Base-by-base conservation (phyloP, 345 rosid species). In the Microthlaspi erraticum region DNA sequence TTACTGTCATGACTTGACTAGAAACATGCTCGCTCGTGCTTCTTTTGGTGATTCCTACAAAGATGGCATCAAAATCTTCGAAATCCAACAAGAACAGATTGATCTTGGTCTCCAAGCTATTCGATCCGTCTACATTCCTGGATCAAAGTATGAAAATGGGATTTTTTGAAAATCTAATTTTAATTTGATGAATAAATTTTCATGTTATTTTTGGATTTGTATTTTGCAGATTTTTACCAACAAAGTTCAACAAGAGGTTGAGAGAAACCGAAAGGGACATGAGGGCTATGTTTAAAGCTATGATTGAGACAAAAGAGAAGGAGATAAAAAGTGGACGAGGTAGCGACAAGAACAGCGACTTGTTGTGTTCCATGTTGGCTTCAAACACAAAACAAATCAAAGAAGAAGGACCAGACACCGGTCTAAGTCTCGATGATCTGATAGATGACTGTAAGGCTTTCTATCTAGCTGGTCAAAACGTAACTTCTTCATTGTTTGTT, bases 401-500 rank as follows among this genome's bases (percentile, higher is more conserved):
- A 8, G 78, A 78, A 42, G 78, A 73, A 38, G 81, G 81, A 78
- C 60, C 12, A 0, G 70, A 32, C 11, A 69, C 78, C 2, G 81
- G 81, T 7, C 41, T 78, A 19, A 78, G 62, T 19, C 19, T 73
- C 2, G 71, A 73, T n/a, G 81, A 78, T 55, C 43, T 83, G 26
- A 82, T 87, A 14, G 92, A 83, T 51, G 90, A 87, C 44, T 87
- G 96, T 64, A 85, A 87, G 66, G 69, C 82, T 26, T 83, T 89
- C 66, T 89, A 87, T 68, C 67, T 85, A 11, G 90, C 90, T n/a
- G 89, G 94, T 26, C 88, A 89, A 66, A 86, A 81, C 45, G 83
- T 88, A 17, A 81, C 88, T 10, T 62, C 89, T 20, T 67, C 76
- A 37, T 62, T 85, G 61, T 70, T 84, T 44, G 79, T 80, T 34